A percentile compares a stretch with the other conserved stretches of the same genome.
phyloP scores from a whole-genome alignment of 2,329 filamentous ascomycete genomes.

The Fusarium fracticaudum region DNA sequence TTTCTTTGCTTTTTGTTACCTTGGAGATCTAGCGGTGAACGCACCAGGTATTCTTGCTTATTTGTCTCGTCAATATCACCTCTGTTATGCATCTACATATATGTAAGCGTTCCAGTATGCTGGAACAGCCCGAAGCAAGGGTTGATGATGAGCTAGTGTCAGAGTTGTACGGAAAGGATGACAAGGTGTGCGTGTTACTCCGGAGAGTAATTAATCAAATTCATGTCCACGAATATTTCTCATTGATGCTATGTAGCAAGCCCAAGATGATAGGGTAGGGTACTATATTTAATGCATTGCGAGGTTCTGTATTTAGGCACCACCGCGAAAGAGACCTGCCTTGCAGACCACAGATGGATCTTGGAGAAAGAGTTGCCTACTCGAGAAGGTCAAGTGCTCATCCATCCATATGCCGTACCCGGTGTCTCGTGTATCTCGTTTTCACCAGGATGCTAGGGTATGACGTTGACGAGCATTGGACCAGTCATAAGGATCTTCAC shows the following conservation, averaged over 20 bases:
- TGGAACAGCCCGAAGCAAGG: constrained; percentile 25
- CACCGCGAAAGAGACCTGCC: neutral
- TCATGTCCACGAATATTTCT: neutral
- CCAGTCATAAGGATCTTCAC: constrained; percentile 18
- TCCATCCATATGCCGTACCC: constrained; percentile 15
- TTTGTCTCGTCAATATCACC: constrained; percentile 10
- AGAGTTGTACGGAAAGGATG: constrained; percentile 24
- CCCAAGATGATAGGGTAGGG: neutral
- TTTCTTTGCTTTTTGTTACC: neutral
- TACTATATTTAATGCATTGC: neutral
- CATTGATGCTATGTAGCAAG: neutral
- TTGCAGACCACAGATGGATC: constrained; percentile 11
- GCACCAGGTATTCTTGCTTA: constrained; percentile 8
- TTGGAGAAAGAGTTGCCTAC: constrained; percentile 13
- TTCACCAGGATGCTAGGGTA: neutral
- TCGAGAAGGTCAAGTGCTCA: constrained; percentile 12
- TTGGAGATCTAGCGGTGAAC: neutral
- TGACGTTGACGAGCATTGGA: constrained; percentile 19
- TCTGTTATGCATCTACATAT: constrained; percentile 2
- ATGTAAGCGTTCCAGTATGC: constrained; percentile 21
- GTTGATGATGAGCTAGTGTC: constrained; percentile 20
- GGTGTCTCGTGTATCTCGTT: constrained; percentile 20
- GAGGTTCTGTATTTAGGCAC: neutral
- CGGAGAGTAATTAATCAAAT: constrained; percentile 1
- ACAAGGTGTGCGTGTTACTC: constrained; percentile 30